These are phyloP conservation scores for Chenopodium berlandieri DNA, from an alignment of 148 eudicot species.

Conservation along the genomic window DNA sequence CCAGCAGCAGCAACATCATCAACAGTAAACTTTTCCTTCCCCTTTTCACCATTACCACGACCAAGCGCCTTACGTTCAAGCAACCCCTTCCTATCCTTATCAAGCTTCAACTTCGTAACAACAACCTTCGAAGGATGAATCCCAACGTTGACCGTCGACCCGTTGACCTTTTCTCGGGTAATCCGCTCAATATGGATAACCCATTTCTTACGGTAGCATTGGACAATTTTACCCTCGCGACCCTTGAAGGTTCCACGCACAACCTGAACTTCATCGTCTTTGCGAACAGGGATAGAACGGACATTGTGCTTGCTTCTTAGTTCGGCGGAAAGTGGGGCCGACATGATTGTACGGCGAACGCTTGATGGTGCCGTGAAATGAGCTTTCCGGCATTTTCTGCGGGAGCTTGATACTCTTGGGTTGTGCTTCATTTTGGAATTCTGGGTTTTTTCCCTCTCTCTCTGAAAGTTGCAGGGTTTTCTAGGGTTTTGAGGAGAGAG, in stretches of 20 bases:
- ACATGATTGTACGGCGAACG: slow-evolving; percentile 55
- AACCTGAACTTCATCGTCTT: slow-evolving; percentile 70
- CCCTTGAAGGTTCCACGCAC: slow-evolving; percentile 63
- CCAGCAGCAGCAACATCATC: too few relatives aligned
- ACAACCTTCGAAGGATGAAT: slow-evolving; percentile 62
- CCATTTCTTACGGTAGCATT: slow-evolving; percentile 63
- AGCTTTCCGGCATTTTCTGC: slow-evolving; percentile 58
- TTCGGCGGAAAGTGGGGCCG: slow-evolving; percentile 55
- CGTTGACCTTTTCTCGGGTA: slow-evolving; percentile 66
- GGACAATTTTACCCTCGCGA: slow-evolving; percentile 61
- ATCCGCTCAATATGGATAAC: slow-evolving; percentile 65
- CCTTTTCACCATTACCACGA: too few relatives aligned
- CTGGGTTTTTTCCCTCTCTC: not conserved
- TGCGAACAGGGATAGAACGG: slow-evolving; percentile 61
- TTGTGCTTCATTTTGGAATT: slow-evolving; percentile 42
- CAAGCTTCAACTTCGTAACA: slow-evolving; percentile 54
- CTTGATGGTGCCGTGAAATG: slow-evolving; percentile 67
- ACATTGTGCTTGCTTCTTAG: slow-evolving; percentile 58
- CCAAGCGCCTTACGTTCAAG: slow-evolving; percentile 47
- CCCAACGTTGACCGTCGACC: slow-evolving; percentile 62
- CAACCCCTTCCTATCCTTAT: slow-evolving; percentile 53
- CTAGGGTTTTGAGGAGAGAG: too few relatives aligned
- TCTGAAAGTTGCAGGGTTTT: too few relatives aligned
- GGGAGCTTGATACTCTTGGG: slow-evolving; percentile 34
- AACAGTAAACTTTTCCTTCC: too few relatives aligned